These are phyloP conservation scores for Scenedesmus sp. DNA, from an alignment of 163 green algal species.

Conservation along the genomic window DNA sequence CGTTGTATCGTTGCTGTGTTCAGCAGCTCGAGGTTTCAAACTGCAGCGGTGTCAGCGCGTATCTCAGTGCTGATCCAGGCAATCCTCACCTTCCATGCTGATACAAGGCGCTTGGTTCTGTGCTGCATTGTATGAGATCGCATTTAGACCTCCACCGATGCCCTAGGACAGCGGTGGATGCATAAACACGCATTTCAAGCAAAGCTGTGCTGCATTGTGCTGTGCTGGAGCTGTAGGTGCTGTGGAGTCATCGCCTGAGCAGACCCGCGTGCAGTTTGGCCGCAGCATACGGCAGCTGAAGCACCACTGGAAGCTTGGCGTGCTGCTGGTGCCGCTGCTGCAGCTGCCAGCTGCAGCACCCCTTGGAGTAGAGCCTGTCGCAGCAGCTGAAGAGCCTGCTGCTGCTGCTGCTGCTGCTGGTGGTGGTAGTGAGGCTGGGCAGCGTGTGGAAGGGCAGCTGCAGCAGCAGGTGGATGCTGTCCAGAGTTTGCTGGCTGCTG, in stretches of 20 bases:
- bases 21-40: too few species aligned
- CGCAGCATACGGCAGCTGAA: constrained; percentile 75
- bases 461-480: constrained; percentile 61
- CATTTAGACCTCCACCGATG: too few species aligned
- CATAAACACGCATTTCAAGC: too few species aligned
- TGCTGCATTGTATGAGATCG: too few species aligned
- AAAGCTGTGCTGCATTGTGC: too few species aligned
- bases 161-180: too few species aligned
- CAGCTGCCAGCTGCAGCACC: constrained; percentile 56
- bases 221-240: constrained; percentile 13
- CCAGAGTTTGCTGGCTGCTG: constrained; percentile 64
- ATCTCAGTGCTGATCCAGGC: too few species aligned
- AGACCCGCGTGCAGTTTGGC: constrained; percentile 66
- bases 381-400: background rate
- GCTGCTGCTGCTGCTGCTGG: background rate
- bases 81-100: too few species aligned
- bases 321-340: constrained; percentile 72
- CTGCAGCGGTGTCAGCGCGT: too few species aligned
- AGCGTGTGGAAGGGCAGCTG: background rate
- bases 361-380: constrained; percentile 60
- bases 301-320: constrained; percentile 69
- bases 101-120: too few species aligned
- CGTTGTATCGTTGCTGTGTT: too few species aligned
- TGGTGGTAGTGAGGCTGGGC: background rate
- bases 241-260: constrained; percentile 23